Conservation (phyloP, 1,284 basidiomycete genomes). For the Gymnopus androsaceus region DNA sequence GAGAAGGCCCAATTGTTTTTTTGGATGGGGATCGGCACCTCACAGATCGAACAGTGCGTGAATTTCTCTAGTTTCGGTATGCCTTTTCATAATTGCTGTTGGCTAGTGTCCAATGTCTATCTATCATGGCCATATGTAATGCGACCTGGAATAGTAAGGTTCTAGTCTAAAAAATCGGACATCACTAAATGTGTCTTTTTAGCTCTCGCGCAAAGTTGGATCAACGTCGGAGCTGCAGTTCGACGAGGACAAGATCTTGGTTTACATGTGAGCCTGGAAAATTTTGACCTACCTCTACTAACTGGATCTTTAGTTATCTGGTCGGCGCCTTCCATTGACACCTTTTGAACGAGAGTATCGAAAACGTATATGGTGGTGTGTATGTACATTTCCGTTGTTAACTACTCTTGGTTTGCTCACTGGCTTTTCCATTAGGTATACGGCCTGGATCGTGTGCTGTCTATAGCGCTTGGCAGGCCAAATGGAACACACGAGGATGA, state of each 20-base stretch:
- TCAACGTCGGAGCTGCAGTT: slow-evolving; percentile 22
- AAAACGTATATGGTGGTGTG: slow-evolving; percentile 25
- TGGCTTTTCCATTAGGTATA: too few relatives aligned
- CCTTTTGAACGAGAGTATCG: slow-evolving; percentile 23
- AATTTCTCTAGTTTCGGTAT: background rate
- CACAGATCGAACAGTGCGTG: slow-evolving; percentile 23
- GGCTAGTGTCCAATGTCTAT: slow-evolving; percentile 21
- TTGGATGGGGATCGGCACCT: slow-evolving; percentile 20
- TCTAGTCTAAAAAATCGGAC: background rate
- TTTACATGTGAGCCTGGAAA: slow-evolving; percentile 18
- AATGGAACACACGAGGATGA: slow-evolving; percentile 23
- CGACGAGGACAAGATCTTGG: slow-evolving; percentile 24
- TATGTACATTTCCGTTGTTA: too few relatives aligned
- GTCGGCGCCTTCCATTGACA: slow-evolving; percentile 15
- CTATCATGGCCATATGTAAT: slow-evolving; percentile 24
- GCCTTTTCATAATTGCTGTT: background rate
- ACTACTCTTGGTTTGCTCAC: too few relatives aligned
- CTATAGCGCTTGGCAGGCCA: slow-evolving; percentile 23
- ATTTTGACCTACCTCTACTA: background rate
- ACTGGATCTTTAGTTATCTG: slow-evolving; percentile 14
- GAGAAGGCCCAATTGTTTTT: slow-evolving; percentile 21
- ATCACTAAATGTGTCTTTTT: background rate
- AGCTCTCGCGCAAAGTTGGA: slow-evolving; percentile 25
- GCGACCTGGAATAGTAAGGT: slow-evolving; percentile 25
- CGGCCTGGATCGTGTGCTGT: slow-evolving; percentile 22